Base-by-base conservation (phyloP, 495 filamentous ascomycete genomes). In the Margaritispora aquatica region DNA sequence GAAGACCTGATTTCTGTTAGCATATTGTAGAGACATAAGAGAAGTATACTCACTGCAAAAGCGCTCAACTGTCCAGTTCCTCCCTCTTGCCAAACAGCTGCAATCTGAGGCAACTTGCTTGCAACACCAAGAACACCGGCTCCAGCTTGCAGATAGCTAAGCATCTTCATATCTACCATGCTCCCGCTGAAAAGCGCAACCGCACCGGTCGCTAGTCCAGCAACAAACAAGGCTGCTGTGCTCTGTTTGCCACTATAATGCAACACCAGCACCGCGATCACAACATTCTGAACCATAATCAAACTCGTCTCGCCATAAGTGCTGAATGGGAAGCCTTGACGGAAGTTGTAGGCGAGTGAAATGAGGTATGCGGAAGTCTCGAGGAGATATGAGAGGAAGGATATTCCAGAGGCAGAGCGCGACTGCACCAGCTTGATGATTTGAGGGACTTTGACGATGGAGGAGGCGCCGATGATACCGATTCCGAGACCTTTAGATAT, bases 21-120 rank as follows among this genome's bases (percentile, higher is more conserved):
- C 15, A 52, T 19, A 29, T 10, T 34, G 48, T 41, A 10, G 53
- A 44, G 24, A 48, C 23, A 58, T 19, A 22, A 59, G 19, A 31
- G 17, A 38, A 55, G 23, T 13, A 27, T n/a, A 81, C 88, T 76
- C 78, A 97, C 94, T 55, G 92, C 89, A 72, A 96, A 97, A 56
- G 95, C 95, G 70, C 90, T 96, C 69, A 98, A 76, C 79, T 97
- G 93, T 51, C 94, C 94, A 13, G 94, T 98, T 36, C 89, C 87
- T 23, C 90, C 92, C 69, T 96, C 74, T 60, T 80, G 78, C 76
- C 84, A 90, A 69, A 96, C 89, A 23, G 89, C 85, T 55, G 79
- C 76, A 64, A 97, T 96, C 79, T 97, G 94, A 59, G 94, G 95
- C 53, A 89, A 69, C 79, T 97, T 97, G 76, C 89, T 94, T 24